A percentile compares a stretch with the other conserved stretches of the same genome.
These are phyloP conservation scores for sweet orange (Citrus sinensis) DNA, from an alignment of 345 rosid species.

Conservation along the genomic window DVS_A1.0 CM039169.1:31926001-31926500, in stretches of 20 bases:
- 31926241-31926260: neutral
- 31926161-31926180: neutral
- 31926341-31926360: neutral
- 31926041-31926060: neutral
- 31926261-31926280: neutral
- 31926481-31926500: neutral
- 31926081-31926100: neutral
- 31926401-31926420: no score
- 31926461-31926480: neutral
- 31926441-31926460: neutral
- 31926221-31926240: neutral
- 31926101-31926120: neutral
- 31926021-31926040: constrained; percentile 1
- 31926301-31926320: neutral
- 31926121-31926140: neutral
- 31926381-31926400: neutral
- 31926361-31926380: neutral
- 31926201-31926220: neutral
- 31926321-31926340: neutral
- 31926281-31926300: neutral
- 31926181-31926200: neutral
- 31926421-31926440: neutral
- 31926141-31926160: neutral
- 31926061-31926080: neutral
- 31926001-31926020: constrained; percentile 32